Conservation (phyloP, 1,284 basidiomycete species). For the Ceratobasidium sp. region DNA sequence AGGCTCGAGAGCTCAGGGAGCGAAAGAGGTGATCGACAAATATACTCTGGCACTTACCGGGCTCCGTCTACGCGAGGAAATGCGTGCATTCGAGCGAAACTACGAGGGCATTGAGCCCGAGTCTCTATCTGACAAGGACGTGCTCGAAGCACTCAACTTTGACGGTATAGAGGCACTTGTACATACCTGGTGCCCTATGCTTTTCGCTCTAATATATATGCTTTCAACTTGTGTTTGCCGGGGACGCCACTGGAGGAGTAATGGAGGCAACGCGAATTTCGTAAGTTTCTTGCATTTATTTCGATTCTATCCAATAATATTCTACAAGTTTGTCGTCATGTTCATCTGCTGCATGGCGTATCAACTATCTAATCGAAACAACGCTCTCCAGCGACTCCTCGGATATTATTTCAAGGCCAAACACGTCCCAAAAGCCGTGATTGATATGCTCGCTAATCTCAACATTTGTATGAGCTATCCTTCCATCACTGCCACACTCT, state of each 20-base stretch:
- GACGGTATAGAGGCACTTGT: neutral
- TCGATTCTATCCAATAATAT: neutral
- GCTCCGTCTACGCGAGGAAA: neutral
- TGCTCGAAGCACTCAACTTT: neutral
- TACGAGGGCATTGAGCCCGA: neutral
- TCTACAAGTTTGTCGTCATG: neutral
- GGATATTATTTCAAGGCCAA: slow-evolving; percentile 19
- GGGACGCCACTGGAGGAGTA: neutral
- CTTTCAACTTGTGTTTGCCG: neutral
- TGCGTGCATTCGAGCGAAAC: neutral
- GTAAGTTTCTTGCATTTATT: neutral
- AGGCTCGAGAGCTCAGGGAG: neutral
- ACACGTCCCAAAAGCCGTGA: neutral
- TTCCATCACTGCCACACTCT: neutral
- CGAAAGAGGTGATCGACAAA: neutral
- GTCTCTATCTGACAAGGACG: neutral
- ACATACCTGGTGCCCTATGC: neutral
- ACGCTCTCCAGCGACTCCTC: neutral
- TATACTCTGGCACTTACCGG: neutral
- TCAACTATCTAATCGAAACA: neutral
- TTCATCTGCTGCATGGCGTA: neutral
- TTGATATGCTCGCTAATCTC: neutral
- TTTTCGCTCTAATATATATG: neutral
- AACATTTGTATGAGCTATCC: neutral
- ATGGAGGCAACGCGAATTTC: neutral